A percentile compares a stretch with the other conserved stretches of the same genome.
Evolutionary conservation across 2,329 filamentous ascomycete species (phyloP).

Genomic region (Aspergillus cejpii): DNA sequence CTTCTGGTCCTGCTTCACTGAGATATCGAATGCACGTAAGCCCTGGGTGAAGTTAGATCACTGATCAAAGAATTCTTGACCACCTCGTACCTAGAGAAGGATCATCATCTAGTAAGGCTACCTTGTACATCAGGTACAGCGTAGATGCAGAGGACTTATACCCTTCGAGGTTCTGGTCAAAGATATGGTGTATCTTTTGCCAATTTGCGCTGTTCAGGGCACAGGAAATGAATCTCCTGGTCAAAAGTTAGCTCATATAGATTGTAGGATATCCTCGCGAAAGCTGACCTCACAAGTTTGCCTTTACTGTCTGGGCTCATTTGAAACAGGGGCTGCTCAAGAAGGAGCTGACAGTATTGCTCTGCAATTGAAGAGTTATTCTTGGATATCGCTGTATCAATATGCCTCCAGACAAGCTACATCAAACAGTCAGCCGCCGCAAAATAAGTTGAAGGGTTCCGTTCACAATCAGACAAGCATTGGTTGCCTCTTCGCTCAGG

Average conservation of each 20-base stretch:
- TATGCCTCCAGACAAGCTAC: constrained; percentile 73
- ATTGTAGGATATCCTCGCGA: neutral
- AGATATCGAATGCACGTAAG: constrained; percentile 55
- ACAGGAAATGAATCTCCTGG: constrained; percentile 67
- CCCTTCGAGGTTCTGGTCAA: constrained; percentile 53
- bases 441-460: neutral
- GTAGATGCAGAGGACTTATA: constrained; percentile 59
- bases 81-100: constrained; percentile 44
- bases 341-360: constrained; percentile 64
- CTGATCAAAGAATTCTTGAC: constrained; percentile 9
- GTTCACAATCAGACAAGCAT: constrained; percentile 39
- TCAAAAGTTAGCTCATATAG: constrained; percentile 6
- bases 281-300: constrained; percentile 58
- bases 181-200: constrained; percentile 49
- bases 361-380: constrained; percentile 52
- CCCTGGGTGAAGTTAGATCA: constrained; percentile 46
- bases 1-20: constrained; percentile 46
- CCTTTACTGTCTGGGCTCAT: constrained; percentile 60
- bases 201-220: constrained; percentile 55
- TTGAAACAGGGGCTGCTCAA: constrained; percentile 57
- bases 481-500: constrained; percentile 56
- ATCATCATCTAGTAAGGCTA: constrained; percentile 57
- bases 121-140: constrained; percentile 68
- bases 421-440: constrained; percentile 1
- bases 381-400: constrained; percentile 54